Evolutionary conservation across 345 rosid genomes (phyloP), one percentile per base, ranked within the genome.

Genomic region (Bruguiera sexangula): DNA sequence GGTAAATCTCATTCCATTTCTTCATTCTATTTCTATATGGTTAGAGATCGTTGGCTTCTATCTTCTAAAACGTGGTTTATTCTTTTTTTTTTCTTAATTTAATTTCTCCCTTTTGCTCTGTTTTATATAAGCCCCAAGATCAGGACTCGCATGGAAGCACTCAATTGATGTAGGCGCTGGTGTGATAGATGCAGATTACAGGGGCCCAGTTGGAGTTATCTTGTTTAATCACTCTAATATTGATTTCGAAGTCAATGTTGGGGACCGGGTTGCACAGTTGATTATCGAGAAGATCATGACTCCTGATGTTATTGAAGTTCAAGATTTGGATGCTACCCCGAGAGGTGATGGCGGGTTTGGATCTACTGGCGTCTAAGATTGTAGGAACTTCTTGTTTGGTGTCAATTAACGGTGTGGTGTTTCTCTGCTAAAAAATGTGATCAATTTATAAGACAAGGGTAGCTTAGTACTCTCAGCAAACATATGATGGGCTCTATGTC

Each of bases 341-440:
- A 86, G 97, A 70, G 96, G 96, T 16, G 87, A 77, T 36, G 96
- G 90, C 1, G 95, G 96, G 31, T 94, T 94, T 30, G 98, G 97
- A 0, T 89, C 98, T 4, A 91, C 96, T 2, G 98, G 96, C 0
- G 81, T 87, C 30, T 85, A 70, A 83, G 54, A 34, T 34, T 34
- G 37, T 34, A 34, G 9, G 9, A 1, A 34, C 10, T 34, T 34
- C 1, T 34, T 34, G 37, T 7, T 34, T 8, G 2, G 9, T 34
- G 37, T 34, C 9, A 0, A 34, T 8, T 7, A 34, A 34, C 9
- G 9, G 2, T 34, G 9, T 34, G 8, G 37, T 34, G 9, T 1
- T 34, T 0, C 37, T 34, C 37, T 7, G 36, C 6, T 1, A 8
- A 10, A 34, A 34, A 34, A 34, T 34, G 37, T 7, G 37, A 34